A percentile compares a stretch with the other conserved stretches of the same genome.
Evolutionary conservation across 176 grass and related monocot species (phyloP).

Genomic region (Bothriochloa decipiens): DNA sequence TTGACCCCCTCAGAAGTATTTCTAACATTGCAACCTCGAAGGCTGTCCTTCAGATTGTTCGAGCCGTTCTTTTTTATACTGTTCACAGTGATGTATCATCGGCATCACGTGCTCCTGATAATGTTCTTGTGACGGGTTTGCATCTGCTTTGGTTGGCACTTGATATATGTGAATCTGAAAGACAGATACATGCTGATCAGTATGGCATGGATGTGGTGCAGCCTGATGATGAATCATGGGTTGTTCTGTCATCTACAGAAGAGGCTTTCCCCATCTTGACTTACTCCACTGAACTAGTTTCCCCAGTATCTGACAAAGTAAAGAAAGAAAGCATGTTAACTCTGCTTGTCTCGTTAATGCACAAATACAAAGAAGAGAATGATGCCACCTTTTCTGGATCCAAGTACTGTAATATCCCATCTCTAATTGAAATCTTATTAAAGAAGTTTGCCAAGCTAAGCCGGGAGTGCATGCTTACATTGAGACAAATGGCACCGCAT

Average conservation of each 20-base stretch:
- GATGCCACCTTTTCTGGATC: conserved; percentile 65
- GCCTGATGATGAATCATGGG: conserved; percentile 65
- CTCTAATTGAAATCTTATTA: conserved; percentile 79
- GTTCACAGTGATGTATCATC: conserved; percentile 48
- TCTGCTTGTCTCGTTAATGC: conserved; percentile 77
- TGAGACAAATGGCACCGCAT: conserved; percentile 75
- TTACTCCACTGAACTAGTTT: conserved; percentile 67
- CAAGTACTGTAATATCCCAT: conserved; percentile 84
- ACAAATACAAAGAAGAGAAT: conserved; percentile 81
- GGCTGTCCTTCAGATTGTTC: conserved; percentile 77
- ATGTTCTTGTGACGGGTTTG: conserved; percentile 83
- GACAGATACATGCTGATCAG: conserved; percentile 36
- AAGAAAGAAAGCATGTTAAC: conserved; percentile 78
- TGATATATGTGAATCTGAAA: conserved; percentile 79
- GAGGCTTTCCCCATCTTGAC: conserved; percentile 67
- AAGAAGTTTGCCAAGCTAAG: conserved; percentile 87
- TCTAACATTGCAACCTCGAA: conserved; percentile 82
- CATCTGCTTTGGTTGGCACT: conserved; percentile 86
- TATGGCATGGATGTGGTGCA: conserved; percentile 52
- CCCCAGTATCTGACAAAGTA: conserved; percentile 44
- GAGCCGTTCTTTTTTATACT: conserved; percentile 83
- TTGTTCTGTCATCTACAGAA: conserved; percentile 51
- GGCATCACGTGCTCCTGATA: conserved; percentile 75
- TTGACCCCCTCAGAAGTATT: conserved; percentile 67
- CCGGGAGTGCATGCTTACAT: conserved; percentile 53